A percentile compares a stretch with the other conserved stretches of the same genome.
phyloP scores from a whole-genome alignment of 768 basidiomycete genomes.

The Boletus speciosus region DNA sequence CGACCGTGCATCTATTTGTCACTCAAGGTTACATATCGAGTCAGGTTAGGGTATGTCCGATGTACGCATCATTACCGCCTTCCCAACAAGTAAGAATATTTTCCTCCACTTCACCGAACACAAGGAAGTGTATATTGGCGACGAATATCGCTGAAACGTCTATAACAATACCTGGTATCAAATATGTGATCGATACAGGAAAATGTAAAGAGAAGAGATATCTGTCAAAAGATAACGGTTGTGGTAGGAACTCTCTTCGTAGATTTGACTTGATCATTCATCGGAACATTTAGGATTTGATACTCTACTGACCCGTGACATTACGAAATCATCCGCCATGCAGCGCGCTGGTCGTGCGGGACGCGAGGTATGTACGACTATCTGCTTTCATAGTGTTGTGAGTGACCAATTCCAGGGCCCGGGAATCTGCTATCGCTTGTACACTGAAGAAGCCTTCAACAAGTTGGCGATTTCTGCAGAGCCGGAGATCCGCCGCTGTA shows the following conservation, averaged over 20 bases:
- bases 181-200: constrained; percentile 94
- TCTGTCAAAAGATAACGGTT: constrained; percentile 63
- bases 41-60: constrained; percentile 71
- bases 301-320: constrained; percentile 74
- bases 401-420: constrained; percentile 46
- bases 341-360: constrained; percentile 97
- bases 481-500: constrained; percentile 89
- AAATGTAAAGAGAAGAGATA: constrained; percentile 94
- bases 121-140: constrained; percentile 89
- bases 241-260: constrained; percentile 41
- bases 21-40: constrained; percentile 1
- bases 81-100: constrained; percentile 80
- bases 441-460: constrained; percentile 78
- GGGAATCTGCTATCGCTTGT: constrained; percentile 89
- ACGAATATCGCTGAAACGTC: constrained; percentile 99
- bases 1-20: background rate
- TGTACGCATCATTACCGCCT: constrained; percentile 85
- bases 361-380: constrained; percentile 58
- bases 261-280: background rate
- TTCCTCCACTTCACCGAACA: constrained; percentile 54
- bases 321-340: constrained; percentile 87
- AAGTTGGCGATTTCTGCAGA: constrained; percentile 62
- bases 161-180: constrained; percentile 94
- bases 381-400: background rate
- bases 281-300: constrained; percentile 67